Base-by-base conservation (phyloP, 2,329 filamentous ascomycete genomes). In the Colletotrichum sp. region DNA sequence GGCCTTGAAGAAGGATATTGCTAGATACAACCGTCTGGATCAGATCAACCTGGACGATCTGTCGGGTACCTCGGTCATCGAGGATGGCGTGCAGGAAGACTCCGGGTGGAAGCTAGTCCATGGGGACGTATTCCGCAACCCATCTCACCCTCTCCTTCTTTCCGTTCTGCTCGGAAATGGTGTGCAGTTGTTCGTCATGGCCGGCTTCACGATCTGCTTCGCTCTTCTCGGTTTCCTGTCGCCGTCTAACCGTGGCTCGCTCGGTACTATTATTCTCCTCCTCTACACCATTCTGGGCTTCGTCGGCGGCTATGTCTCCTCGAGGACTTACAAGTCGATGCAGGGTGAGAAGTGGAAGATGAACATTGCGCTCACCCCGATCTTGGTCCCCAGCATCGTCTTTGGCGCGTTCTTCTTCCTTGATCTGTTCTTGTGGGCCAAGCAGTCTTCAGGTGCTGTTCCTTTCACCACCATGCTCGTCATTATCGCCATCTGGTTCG, bases 81-180 rank as follows among this genome's bases (percentile, higher is more conserved):
- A 98, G 79, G 96, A 99, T 81, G 96, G 96, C 39, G 95, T 99
- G 1, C 96, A 98, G 84, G 97, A 99, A 82, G 97, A 99, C 84
- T 98, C 96, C 12, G 97, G 97, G 77, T 99, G 97, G 97, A 99
- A 99, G 86, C 88, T 99, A 64, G 96, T 99, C 1, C 97, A 99
- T 81, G 97, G 97, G 70, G 97, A 99, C 84, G 96, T 99, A 36
- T 99, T 99, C 90, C 94, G 97, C 72, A 93, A 94, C 13, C 97
- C 97, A 5, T 92, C 93, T 78, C 93, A 95, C 76, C 95, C 96
- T 2, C 90, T 99, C 32, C 88, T 98, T 16, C 90, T 99, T 24
- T 96, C 96, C 72, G 89, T 99, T 8, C 90, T 99, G 78, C 90
- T 98, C 57, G 97, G 97, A 75, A 99, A 98, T 82, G 97, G 97